Evolutionary conservation across 306 rosid genomes (phyloP).

Genomic region (Quercus wislizeni): DNA sequence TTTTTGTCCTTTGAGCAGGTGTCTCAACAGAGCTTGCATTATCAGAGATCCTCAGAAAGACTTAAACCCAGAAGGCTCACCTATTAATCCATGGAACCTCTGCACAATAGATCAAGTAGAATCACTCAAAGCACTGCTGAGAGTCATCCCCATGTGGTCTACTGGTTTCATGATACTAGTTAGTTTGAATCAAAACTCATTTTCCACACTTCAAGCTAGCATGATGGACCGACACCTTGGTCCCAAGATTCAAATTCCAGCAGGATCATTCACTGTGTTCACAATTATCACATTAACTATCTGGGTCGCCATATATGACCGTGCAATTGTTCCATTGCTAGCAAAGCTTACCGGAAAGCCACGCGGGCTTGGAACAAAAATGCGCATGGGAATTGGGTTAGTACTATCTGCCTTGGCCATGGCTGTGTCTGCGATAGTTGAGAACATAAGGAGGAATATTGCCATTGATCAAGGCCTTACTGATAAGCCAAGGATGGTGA

Average conservation of each 20-base stretch:
- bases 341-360: constrained; percentile 18
- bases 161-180: constrained; percentile 32
- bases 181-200: background rate
- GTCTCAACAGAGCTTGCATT: constrained; percentile 4
- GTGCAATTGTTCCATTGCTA: constrained; percentile 26
- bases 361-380: background rate
- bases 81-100: constrained; percentile 6
- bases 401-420: background rate
- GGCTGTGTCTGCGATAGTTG: background rate
- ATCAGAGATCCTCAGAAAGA: background rate
- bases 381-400: constrained; percentile 14
- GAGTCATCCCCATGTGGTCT: constrained; percentile 50
- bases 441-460: constrained; percentile 23
- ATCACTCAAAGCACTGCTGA: constrained; percentile 36
- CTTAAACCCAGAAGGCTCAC: constrained; percentile 3
- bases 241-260: constrained; percentile 34
- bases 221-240: constrained; percentile 31
- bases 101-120: constrained; percentile 28
- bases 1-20: constrained; percentile 14
- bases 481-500: constrained; percentile 20
- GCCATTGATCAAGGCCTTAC: constrained; percentile 31
- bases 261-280: constrained; percentile 43
- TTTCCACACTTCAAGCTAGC: constrained; percentile 7
- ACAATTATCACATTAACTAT: constrained; percentile 26
- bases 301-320: constrained; percentile 24